Evolutionary conservation across 2,329 filamentous ascomycete genomes (phyloP), one percentile per base, ranked within the genome.

Genomic region (Fusarium verticillioides): DNA sequence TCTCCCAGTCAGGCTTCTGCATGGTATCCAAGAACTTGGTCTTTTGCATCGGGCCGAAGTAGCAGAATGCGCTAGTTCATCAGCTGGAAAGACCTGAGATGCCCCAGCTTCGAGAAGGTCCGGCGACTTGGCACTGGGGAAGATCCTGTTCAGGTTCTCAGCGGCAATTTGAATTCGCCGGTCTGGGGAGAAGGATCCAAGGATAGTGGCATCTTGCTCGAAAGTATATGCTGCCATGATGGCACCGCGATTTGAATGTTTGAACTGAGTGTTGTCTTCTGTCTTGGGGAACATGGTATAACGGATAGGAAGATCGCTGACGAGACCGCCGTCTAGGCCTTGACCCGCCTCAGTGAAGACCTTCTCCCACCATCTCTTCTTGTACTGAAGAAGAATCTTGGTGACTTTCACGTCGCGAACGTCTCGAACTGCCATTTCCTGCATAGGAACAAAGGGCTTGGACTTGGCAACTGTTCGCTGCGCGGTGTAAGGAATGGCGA

Each of bases 341-440:
- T 60, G 57, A 3, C 10, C 44, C 5, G 12, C 11, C 2, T 28
- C 4, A 2, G n/a, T 16, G 7, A 53, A 60, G 5, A 42, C 30
- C 2, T 40, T 11, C 18, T 60, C 13, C 58, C 58, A 53, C 58
- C 58, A 60, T n/a, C 58, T 30, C n/a, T 19, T 43, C 46, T 53
- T 60, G 18, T 60, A 60, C 36, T 60, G 58, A 4, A 60, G 58
- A 4, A 60, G 58, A 3, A 60, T 15, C 37, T 60, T 60, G n/a
- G 58, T 53, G 1, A 60, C 58, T 9, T 60, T 36, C 7, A 60
- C 58, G 28, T 53, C 53, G 2, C 46, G 46, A 8, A 60, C 58
- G 2, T 60, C 46, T 1, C 58, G 28, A n/a, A 43, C 36, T 4
- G 36, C 58, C 58, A 60, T 60, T 8, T 60, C 58, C 19, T 60